Base-by-base conservation (phyloP, 108 stramenopile genomes). In the Cyclotella baltica region DNA sequence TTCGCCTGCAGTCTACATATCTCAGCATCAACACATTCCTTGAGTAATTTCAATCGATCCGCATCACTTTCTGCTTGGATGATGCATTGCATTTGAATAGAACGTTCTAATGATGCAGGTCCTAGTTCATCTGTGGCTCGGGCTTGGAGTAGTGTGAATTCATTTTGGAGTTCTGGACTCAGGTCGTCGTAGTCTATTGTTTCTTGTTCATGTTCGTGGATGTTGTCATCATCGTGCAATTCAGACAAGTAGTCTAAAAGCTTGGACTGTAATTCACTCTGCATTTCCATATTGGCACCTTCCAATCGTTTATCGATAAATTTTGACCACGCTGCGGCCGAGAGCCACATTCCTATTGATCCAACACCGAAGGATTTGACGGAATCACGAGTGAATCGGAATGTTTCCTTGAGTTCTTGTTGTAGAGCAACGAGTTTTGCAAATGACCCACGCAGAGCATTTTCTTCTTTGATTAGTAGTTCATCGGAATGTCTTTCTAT, bases 301-400 rank as follows among this genome's bases (percentile, higher is more conserved):
- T 81, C 80, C 73, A 81, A 62, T 23, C 80, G 43, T 29, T 81
- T 81, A 47, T 75, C 80, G 0, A 81, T 58, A 65, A 81, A 81
- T 25, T 81, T 73, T 0, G 73, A 75, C 80, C 80, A 81, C 19
- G 80, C 80, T 0, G 80, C 80, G 13, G 73, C 68, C 10, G 80
- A 81, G 0, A 81, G 73, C 80, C 80, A 81, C 23, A 73, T 50
- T 30, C 73, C 73, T 16, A 75, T 59, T 0, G 62, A 50, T 18
- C 80, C 80, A 34, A 81, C 69, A 29, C 80, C 80, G 40, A 81
- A 81, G 1, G 80, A 74, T 29, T 81, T 72, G 23, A 75, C 43
- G 0, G 73, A 70, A 8, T 62, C 61, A 0, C 62, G 61, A 0
- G 73, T 81, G 40, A 81, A 81, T 28, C 80, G 59, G 29, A 73